These are phyloP conservation scores for Fraxinus cuspidata DNA, from an alignment of 257 asterid species.

Conservation along the genomic window DNA sequence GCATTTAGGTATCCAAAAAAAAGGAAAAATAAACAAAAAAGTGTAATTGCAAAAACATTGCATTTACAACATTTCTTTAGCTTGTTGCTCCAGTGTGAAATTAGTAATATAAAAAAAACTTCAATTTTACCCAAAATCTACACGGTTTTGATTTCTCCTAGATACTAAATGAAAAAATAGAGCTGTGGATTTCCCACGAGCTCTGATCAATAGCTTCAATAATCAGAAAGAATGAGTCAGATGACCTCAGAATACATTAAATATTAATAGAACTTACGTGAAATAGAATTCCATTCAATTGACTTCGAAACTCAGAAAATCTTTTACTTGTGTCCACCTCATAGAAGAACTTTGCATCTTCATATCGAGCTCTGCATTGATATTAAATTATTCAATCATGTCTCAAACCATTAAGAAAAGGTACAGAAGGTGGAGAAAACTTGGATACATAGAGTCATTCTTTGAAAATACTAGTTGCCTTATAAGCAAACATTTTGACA, in stretches of 20 bases:
- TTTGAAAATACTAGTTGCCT: neutral
- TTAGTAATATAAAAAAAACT: constrained; percentile 7
- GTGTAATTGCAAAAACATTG: neutral
- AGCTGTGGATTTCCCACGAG: constrained; percentile 6
- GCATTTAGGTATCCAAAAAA: neutral
- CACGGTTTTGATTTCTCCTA: constrained; percentile 14
- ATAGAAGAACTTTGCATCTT: constrained; percentile 97
- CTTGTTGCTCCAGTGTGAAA: neutral
- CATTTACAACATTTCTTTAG: neutral
- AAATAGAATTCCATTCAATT: constrained; percentile 89
- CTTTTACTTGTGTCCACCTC: constrained; percentile 85
- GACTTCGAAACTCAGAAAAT: constrained; percentile 81
- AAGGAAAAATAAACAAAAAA: neutral
- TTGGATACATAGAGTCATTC: neutral
- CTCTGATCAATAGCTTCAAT: constrained; percentile 13
- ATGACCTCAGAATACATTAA: constrained; percentile 15
- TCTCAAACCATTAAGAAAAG: constrained; percentile 15
- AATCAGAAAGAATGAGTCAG: neutral
- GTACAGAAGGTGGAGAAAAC: neutral
- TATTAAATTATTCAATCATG: constrained; percentile 25
- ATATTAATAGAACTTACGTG: constrained; percentile 61
- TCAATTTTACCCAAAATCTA: constrained; percentile 7
- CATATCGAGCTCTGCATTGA: constrained; percentile 85
- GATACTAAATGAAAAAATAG: constrained; percentile 5
- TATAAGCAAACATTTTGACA: constrained; percentile 15